Evolutionary conservation across 768 basidiomycete species (phyloP).

Genomic region (Brasilioporus rufonigricans): DNA sequence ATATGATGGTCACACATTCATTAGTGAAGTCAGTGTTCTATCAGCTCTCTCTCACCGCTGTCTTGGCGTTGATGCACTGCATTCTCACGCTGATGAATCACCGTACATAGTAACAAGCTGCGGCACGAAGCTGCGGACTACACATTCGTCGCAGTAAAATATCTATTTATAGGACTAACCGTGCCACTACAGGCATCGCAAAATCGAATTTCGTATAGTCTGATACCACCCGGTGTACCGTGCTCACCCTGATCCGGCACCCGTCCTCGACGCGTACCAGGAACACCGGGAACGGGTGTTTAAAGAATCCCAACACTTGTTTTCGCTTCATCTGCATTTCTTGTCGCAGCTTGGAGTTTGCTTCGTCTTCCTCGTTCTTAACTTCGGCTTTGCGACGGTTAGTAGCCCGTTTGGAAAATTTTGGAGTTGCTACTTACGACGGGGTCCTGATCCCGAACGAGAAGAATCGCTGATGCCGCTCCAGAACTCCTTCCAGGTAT

Average conservation of each 20-base stretch:
- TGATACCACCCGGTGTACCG: conserved; percentile 8
- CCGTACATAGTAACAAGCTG: not conserved
- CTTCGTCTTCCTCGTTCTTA: not conserved
- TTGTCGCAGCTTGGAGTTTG: conserved; percentile 6
- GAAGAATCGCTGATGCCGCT: not conserved
- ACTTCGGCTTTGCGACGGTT: not conserved
- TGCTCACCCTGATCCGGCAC: conserved; percentile 17
- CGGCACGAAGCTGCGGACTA: not conserved
- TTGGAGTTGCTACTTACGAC: not conserved
- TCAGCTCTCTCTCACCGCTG: too few species aligned
- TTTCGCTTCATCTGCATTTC: conserved; percentile 17
- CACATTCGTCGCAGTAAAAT: not conserved
- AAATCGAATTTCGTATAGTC: conserved; percentile 18
- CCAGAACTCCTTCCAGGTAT: not conserved
- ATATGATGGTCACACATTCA: too few species aligned
- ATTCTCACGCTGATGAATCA: too few species aligned
- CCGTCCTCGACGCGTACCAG: conserved; percentile 14
- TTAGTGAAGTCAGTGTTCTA: too few species aligned
- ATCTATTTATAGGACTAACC: conserved; percentile 10
- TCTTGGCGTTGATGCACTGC: too few species aligned
- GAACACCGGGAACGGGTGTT: conserved; percentile 14
- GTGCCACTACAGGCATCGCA: conserved; percentile 15
- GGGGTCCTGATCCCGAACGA: not conserved
- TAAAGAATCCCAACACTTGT: conserved; percentile 18
- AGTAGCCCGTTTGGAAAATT: too few species aligned